Evolutionary conservation across 352 stramenopile species (phyloP), one percentile per base, ranked within the genome.

Genomic region (Pythium sp.): DNA sequence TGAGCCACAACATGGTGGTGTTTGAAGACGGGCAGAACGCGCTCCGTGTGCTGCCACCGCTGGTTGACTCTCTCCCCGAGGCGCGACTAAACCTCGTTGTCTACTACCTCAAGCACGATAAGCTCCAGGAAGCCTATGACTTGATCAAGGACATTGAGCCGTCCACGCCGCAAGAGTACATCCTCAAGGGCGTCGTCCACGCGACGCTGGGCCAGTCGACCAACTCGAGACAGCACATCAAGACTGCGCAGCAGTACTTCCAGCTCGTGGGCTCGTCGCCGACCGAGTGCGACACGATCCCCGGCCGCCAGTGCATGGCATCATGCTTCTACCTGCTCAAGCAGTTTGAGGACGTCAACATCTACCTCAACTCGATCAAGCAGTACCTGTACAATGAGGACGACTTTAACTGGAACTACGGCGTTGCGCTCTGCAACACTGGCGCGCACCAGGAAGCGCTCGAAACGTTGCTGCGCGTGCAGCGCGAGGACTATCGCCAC

Each of bases 341-440:
- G 71, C 89, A 99, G 70, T 99, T 98, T 66, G 94, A 98, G 62
- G 94, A 98, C 68, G 95, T 98, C 72, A 98, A 98, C 77, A 98
- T 98, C 58, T 98, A 98, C 78, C 82, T 98, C 53, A 98, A 98
- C 73, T 97, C 87, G 38, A 96, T 98, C 80, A 98, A 98, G 78
- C 85, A 96, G 62, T 95, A 96, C 77, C 84, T 98, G 62, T 98
- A 98, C 88, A 98, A 98, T 71, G 94, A 99, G 78, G 95, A 99
- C 79, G 91, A 97, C 62, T 99, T 99, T 81, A 99, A 99, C 76
- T 99, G 94, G 93, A 99, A 99, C 81, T 97, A 98, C 73, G 97
- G 95, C 20, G 81, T 98, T 59, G 79, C 93, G 26, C 82, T 98
- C 1, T 97, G 94, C 58, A 92, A 97, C 65, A 97, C 81, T 18